Evolutionary conservation across 2,329 filamentous ascomycete species (phyloP), one percentile per base, ranked within the genome.

Genomic region (Daldinia sp.): DNA sequence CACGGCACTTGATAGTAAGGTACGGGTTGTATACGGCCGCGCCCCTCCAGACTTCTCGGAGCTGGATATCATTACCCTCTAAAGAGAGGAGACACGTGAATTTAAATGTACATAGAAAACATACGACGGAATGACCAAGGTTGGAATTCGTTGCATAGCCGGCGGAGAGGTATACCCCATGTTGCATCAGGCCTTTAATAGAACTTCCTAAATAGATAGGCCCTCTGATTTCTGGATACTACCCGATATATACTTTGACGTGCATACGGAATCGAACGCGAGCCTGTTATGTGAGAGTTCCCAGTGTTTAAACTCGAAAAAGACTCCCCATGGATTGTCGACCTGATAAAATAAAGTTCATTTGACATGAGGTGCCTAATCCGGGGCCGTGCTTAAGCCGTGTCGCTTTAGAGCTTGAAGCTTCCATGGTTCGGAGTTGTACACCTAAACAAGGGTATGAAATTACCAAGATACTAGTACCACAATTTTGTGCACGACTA

Each of bases 31-130:
- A 41, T 98, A 96, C 79, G 91, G 92, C 71, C 89, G 89, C 70
- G 92, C 93, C 68, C 94, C 94, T 15, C 94, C 94, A 0, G 94
- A 97, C 80, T 97, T 97, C 78, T 94, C 92, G 0, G 93, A 97
- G 80, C 85, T 95, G 30, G 93, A 97, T 81, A 82, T 97, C 74
- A 97, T 97, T 80, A 91, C 91, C 77, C 80, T 97, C 68, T 97
- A 78, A 35, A 77, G 60, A 15, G 48, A 51, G 30, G 46, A 60
- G 58, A 57, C 26, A 51, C 9, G 53, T 26, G 59, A 65, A 42
- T 9, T 33, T 13, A 46, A 53, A 42, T 60, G 69, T 74, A 73
- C 63, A 73, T 73, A 70, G 51, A 58, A 58, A 56, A 62, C 44
- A 68, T 63, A 70, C 39, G 69, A 67, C 46, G 67, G 54, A 59